Percentiles rank a stretch among this genome's conserved stretches.
These are phyloP conservation scores for Epichloe coenophiala DNA, from an alignment of 2,329 filamentous ascomycete genomes.

Conservation along the genomic window DNA sequence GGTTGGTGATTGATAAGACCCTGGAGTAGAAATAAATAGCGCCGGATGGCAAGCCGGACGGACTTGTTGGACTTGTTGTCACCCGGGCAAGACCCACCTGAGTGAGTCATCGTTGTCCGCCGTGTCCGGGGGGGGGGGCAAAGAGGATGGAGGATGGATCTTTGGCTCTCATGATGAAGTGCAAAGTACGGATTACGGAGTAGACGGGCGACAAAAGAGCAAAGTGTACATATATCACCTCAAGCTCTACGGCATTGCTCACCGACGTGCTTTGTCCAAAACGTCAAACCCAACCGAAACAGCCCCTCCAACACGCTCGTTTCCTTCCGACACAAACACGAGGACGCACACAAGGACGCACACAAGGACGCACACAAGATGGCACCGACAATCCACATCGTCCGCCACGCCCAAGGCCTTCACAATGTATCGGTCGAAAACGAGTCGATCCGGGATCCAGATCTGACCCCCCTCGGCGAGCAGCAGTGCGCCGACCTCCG, in stretches of 20 bases:
- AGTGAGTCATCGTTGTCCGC: not conserved
- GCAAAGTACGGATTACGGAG: no score
- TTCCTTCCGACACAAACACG: not conserved
- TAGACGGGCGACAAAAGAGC: no score
- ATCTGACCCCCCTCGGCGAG: slow-evolving; percentile 60
- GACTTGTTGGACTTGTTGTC: not conserved
- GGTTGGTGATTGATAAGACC: no score
- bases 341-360: no score
- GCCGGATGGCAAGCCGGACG: not conserved
- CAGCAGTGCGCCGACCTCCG: slow-evolving; percentile 57
- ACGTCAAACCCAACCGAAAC: no score
- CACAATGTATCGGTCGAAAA: slow-evolving; percentile 66
- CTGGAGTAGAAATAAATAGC: not conserved
- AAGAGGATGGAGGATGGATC: no score
- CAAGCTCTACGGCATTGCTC: no score
- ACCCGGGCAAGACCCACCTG: not conserved
- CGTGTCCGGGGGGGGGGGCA: no score
- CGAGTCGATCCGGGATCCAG: slow-evolving; percentile 62
- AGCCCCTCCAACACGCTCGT: no score
- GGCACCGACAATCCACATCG: slow-evolving; percentile 47
- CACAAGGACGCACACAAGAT: slow-evolving; percentile 16
- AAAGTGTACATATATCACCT: no score
- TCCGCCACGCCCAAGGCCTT: slow-evolving; percentile 65
- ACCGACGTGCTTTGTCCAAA: no score
- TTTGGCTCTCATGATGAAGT: no score